phyloP scores from a whole-genome alignment of 108 stramenopile genomes.

The Skeletonema potamos region DNA sequence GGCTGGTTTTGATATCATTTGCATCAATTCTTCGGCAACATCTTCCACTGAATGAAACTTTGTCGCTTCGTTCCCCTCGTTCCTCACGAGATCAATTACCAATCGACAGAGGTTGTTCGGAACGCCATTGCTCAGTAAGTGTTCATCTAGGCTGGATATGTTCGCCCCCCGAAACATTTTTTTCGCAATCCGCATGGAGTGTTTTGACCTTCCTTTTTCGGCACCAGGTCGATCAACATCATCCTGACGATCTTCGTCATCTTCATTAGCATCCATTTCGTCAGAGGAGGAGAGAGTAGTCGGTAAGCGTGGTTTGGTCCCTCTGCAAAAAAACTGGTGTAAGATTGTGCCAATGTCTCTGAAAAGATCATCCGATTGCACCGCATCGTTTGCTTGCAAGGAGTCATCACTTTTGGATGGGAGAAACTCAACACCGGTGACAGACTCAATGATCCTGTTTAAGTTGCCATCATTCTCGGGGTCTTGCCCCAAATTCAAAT shows the following conservation, averaged over 20 bases:
- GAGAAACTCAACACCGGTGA: neutral
- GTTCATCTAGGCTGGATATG: neutral
- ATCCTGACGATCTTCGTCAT: neutral
- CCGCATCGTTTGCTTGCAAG: neutral
- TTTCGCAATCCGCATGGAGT: neutral
- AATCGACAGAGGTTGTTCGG: neutral
- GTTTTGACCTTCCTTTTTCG: neutral
- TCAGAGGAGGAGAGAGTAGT: neutral
- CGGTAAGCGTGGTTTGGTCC: neutral
- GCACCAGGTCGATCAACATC: neutral
- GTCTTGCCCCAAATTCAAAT: neutral
- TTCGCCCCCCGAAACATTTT: neutral
- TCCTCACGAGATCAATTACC: neutral
- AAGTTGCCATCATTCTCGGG: neutral
- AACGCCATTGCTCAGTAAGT: neutral
- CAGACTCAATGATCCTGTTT: neutral
- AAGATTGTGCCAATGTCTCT: neutral
- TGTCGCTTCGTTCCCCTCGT: neutral
- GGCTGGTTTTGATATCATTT: neutral
- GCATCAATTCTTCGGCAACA: neutral
- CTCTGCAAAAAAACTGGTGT: neutral
- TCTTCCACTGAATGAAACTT: neutral
- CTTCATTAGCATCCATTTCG: neutral
- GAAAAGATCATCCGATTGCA: neutral
- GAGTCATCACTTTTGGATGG: neutral